Conservation (phyloP, 768 basidiomycete genomes). For the Nevesoporus exiguus region DNA sequence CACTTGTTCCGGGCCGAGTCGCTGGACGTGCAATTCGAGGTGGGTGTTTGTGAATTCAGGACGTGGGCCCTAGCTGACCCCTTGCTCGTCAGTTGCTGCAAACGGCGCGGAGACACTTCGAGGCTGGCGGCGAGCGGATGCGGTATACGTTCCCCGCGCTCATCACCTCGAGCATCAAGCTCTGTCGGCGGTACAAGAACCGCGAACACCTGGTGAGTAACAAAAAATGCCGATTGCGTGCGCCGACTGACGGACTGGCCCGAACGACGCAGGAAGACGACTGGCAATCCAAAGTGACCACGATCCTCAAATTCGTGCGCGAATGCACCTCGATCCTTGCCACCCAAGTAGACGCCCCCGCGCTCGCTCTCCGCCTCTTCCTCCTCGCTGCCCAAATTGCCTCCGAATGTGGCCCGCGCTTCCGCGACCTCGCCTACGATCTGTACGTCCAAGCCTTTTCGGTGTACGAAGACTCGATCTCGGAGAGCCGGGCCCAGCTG, state of each 20-base stretch:
- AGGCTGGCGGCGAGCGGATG: slow-evolving; percentile 91
- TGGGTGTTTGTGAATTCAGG: slow-evolving; percentile 35
- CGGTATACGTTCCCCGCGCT: slow-evolving; percentile 96
- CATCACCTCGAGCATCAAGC: slow-evolving; percentile 88
- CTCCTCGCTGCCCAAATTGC: slow-evolving; percentile 93
- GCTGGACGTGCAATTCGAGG: slow-evolving; percentile 86
- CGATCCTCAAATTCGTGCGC: slow-evolving; percentile 90
- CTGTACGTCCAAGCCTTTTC: slow-evolving; percentile 97
- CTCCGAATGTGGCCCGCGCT: slow-evolving; percentile 88
- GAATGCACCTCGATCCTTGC: slow-evolving; percentile 92
- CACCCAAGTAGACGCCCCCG: slow-evolving; percentile 87
- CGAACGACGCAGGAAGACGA: slow-evolving; percentile 64
- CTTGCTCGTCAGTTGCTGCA: slow-evolving; percentile 65
- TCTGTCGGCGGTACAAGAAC: slow-evolving; percentile 88
- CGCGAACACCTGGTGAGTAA: slow-evolving; percentile 62
- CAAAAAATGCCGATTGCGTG: not conserved
- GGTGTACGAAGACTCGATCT: slow-evolving; percentile 97
- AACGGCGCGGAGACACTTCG: slow-evolving; percentile 86
- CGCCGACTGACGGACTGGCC: not conserved
- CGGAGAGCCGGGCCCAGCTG: slow-evolving; percentile 91
- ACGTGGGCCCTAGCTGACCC: not conserved
- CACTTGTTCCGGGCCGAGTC: slow-evolving; percentile 91
- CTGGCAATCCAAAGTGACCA: slow-evolving; percentile 82
- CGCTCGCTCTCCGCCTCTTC: slow-evolving; percentile 92
- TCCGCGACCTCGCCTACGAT: slow-evolving; percentile 96